A percentile compares a stretch with the other conserved stretches of the same genome.
These are phyloP conservation scores for Helianthus tuberosus DNA, from an alignment of 129 eudicot species.

Conservation along the genomic window DNA sequence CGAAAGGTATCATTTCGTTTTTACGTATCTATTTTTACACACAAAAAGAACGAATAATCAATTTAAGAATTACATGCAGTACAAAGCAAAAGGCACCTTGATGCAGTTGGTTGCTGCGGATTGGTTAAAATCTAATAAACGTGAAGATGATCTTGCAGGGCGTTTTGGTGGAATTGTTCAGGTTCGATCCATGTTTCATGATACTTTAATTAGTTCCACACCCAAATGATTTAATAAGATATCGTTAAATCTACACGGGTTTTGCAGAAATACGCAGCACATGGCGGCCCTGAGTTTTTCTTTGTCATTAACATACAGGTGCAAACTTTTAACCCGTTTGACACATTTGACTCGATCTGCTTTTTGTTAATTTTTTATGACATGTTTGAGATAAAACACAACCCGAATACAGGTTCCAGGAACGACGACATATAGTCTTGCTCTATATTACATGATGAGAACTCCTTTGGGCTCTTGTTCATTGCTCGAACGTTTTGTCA, in stretches of 20 bases:
- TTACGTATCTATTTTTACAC: neutral
- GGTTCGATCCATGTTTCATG: slow-evolving; percentile 38
- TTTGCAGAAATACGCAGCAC: slow-evolving; percentile 72
- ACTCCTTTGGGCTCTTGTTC: slow-evolving; percentile 55
- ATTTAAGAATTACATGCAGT: slow-evolving; percentile 33
- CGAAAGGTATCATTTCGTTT: slow-evolving; percentile 47
- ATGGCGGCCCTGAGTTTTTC: slow-evolving; percentile 75
- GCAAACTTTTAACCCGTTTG: neutral
- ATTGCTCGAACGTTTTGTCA: slow-evolving; percentile 58
- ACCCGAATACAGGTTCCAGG: slow-evolving; percentile 57
- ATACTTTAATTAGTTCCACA: neutral
- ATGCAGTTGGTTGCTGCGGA: slow-evolving; percentile 86
- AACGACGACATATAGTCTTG: slow-evolving; percentile 47
- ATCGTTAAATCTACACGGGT: neutral
- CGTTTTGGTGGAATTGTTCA: slow-evolving; percentile 83
- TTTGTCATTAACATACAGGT: slow-evolving; percentile 80
- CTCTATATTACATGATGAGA: slow-evolving; percentile 66
- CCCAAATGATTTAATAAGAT: neutral
- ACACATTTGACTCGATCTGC: too few relatives aligned
- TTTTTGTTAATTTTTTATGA: too few relatives aligned
- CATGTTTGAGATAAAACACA: too few relatives aligned
- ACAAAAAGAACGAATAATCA: neutral
- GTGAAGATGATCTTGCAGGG: slow-evolving; percentile 84
- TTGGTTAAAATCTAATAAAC: slow-evolving; percentile 80
- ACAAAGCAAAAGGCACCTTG: slow-evolving; percentile 73